phyloP scores from a whole-genome alignment of 73 alveolate genomes.

The Breviolum minutum region DNA sequence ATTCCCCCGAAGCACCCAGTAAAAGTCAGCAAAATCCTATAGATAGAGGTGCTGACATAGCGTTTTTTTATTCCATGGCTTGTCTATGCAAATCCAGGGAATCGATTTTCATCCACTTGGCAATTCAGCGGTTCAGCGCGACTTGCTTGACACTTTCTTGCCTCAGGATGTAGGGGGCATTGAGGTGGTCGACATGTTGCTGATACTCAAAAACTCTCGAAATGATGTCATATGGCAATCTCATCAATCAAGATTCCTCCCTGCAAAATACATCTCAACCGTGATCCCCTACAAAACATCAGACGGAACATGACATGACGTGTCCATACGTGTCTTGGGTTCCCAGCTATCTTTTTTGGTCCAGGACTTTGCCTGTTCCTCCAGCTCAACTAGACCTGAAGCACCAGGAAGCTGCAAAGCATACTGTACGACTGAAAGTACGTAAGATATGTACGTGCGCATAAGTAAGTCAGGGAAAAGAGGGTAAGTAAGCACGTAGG shows the following conservation, averaged over 20 bases:
- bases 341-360: slow-evolving; percentile 4
- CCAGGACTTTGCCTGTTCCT: slow-evolving; percentile 64
- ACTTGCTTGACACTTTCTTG: background rate
- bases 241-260: background rate
- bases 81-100: too few relatives aligned
- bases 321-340: background rate
- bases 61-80: too few relatives aligned
- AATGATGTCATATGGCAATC: background rate
- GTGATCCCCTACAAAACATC: background rate
- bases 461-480: background rate
- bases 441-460: background rate
- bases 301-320: background rate
- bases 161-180: too few relatives aligned
- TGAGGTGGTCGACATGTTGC: background rate
- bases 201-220: background rate
- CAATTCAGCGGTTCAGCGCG: background rate
- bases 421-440: too few relatives aligned
- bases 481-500: too few relatives aligned
- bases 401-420: background rate
- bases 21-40: too few relatives aligned
- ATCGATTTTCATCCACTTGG: background rate
- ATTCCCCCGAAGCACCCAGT: too few relatives aligned
- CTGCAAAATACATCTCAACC: background rate
- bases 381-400: background rate
- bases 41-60: too few relatives aligned